A percentile compares a stretch with the other conserved stretches of the same genome.
These are phyloP conservation scores for Balakata baccata DNA, from an alignment of 345 rosid genomes.

Conservation along the genomic window DNA sequence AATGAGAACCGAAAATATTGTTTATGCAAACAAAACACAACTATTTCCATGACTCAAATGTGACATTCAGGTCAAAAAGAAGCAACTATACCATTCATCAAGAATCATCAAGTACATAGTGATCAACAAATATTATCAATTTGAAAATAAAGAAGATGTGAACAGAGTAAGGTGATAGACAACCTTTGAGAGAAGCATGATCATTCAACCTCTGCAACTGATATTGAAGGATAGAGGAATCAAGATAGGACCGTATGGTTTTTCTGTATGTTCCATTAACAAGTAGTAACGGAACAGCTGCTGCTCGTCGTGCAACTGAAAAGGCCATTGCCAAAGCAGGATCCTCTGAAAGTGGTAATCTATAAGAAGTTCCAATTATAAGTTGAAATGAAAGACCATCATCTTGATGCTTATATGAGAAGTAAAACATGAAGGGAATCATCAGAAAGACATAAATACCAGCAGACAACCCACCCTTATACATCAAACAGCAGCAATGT, in stretches of 20 bases:
- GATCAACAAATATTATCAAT: background rate
- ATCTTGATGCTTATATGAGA: background rate
- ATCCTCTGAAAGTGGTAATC: slow-evolving; percentile 93
- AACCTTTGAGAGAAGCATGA: slow-evolving; percentile 82
- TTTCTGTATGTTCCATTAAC: slow-evolving; percentile 97
- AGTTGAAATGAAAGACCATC: slow-evolving; percentile 4
- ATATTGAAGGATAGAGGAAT: slow-evolving; percentile 85
- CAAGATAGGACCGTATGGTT: slow-evolving; percentile 84
- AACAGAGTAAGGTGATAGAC: slow-evolving; percentile 20
- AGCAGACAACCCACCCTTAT: background rate
- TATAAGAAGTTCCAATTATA: slow-evolving; percentile 28
- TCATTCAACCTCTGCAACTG: slow-evolving; percentile 82
- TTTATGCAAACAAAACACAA: background rate
- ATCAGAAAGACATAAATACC: background rate
- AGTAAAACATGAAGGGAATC: background rate
- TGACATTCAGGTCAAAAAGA: background rate
- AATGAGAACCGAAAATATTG: background rate
- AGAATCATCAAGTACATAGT: background rate
- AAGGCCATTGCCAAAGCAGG: slow-evolving; percentile 99
- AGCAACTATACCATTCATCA: background rate
- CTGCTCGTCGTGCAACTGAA: slow-evolving; percentile 94
- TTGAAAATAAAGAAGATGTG: background rate
- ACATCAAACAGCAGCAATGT: background rate
- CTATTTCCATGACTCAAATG: background rate
- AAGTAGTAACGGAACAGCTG: slow-evolving; percentile 90